Evolutionary conservation across 2,329 filamentous ascomycete species (phyloP), one percentile per base, ranked within the genome.

Genomic region (Exophiala sp.): DNA sequence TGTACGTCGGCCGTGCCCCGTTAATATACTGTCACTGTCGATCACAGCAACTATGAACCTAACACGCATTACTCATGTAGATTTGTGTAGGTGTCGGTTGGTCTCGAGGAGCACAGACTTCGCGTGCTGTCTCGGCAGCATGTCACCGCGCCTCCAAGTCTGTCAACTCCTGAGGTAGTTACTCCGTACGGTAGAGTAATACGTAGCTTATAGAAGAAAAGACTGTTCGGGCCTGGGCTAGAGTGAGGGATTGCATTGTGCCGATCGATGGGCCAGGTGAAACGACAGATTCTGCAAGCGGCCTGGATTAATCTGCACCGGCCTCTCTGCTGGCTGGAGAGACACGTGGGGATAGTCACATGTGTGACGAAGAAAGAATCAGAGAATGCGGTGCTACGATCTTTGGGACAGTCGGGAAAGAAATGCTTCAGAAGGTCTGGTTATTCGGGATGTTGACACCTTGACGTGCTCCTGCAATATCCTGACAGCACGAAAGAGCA

Each of bases 211-310:
- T n/a, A 20, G 21, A 43, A 14, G 3, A 11, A 12, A 32, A 32
- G 41, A 3, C 6, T 12, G 11, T 24, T 24, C 21, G 21, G 11
- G 18, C 21, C 41, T 32, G 20, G 21, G 29, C 29, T 14, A 9
- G 41, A 24, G 21, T 10, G 18, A 20, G 7, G 41, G 14, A 24
- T 21, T 43, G n/a, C 20, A 24, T 32, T 20, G 3, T 43, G 20
- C 41, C 29, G 18, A 43, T 43, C 29, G 21, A 41, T 29, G 38
- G 47, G 43, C 48, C 50, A 47, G 50, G 42, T 57, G 54, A 57
- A 57, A 57, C 54, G 36, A 35, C 39, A 52, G 48, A 41, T 33
- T 45, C 54, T 57, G 54, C 54, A 57, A 40, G 50, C 24, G 54
- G 50, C 54, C 54, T 57, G 41, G 20, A 29, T 42, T 24, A 39